Percentiles rank a stretch among this genome's conserved stretches.
Evolutionary conservation across 179 eudicot species (phyloP).

Genomic region (Beta lomatogona): DNA sequence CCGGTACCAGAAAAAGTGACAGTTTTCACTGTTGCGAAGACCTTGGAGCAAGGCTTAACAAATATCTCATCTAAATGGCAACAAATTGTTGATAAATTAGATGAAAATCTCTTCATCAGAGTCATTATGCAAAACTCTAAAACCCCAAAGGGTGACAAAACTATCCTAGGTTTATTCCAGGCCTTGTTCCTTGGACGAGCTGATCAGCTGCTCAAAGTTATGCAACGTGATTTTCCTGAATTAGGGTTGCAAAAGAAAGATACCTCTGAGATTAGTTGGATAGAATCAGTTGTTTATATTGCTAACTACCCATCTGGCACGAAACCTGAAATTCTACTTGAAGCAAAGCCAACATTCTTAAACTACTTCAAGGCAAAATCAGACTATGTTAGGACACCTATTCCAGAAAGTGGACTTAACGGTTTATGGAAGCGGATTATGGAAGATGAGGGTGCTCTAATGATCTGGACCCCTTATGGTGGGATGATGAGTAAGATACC

Average conservation of each 20-base stretch:
- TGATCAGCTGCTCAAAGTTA: conserved; percentile 33
- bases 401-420: conserved; percentile 36
- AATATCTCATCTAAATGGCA: conserved; percentile 44
- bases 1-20: conserved; percentile 46
- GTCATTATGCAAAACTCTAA: conserved; percentile 32
- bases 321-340: conserved; percentile 36
- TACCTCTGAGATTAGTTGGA: conserved; percentile 40
- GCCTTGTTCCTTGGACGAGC: conserved; percentile 36
- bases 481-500: conserved; percentile 45
- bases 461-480: conserved; percentile 44
- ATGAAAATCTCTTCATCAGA: conserved; percentile 43
- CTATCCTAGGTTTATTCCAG: conserved; percentile 39
- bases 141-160: conserved; percentile 39
- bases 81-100: conserved; percentile 36
- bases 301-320: conserved; percentile 37
- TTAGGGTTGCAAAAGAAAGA: conserved; percentile 34
- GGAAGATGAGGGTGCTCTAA: conserved; percentile 34
- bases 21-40: conserved; percentile 41
- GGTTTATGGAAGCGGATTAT: conserved; percentile 36
- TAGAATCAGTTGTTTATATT: conserved; percentile 40
- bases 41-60: conserved; percentile 38
- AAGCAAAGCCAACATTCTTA: conserved; percentile 34
- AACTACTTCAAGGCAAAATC: conserved; percentile 45
- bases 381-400: conserved; percentile 32
- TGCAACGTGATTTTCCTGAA: conserved; percentile 37